Evolutionary conservation across 2,329 filamentous ascomycete species (phyloP), one percentile per base, ranked within the genome.

Genomic region (Pseudogymnoascus sp.): DNA sequence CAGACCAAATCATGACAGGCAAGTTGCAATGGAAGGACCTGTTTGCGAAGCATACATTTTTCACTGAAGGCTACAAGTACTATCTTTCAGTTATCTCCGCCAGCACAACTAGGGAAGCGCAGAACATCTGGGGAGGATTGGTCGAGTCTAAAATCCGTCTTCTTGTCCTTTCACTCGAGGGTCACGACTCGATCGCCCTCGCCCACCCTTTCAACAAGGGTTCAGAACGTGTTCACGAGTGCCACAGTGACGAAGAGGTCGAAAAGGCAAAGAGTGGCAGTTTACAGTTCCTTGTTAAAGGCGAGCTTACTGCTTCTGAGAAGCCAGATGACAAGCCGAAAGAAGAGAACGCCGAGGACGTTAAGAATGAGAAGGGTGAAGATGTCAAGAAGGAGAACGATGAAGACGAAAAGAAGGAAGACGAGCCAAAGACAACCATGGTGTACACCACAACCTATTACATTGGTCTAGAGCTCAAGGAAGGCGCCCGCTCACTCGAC

Each of bases 401-500:
- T 28, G 74, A 78, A 26, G 76, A 78, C 65, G 75, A 77, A 35
- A 42, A 69, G n/a, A 70, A 73, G 21, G 66, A 69, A 62, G 72
- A 73, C 35, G 68, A 69, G 31, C 64, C 40, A 26, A 69, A 70
- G 42, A 61, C 66, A 17, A 71, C 70, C 11, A 70, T 71, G 63
- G 78, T 97, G 28, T 96, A 90, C 74, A 97, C 93, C 0, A 92
- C 91, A 23, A 97, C 93, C 1, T 93, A 93, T 75, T 99, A 97
- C 73, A 91, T 99, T 72, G 95, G 95, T 36, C 81, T 97, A 59
- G 89, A 93, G 70, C 78, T 97, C 63, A 82, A 82, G 38, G 83
- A 87, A 79, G 88, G 83, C 64, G 83, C 85, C 65, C 90, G 87
- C 78, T 84, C 84, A 50, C 82, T 93, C 61, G 89, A 93, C 74